Base-by-base conservation (phyloP, 257 asterid species). In the Rehmannia glutinosa region DNA sequence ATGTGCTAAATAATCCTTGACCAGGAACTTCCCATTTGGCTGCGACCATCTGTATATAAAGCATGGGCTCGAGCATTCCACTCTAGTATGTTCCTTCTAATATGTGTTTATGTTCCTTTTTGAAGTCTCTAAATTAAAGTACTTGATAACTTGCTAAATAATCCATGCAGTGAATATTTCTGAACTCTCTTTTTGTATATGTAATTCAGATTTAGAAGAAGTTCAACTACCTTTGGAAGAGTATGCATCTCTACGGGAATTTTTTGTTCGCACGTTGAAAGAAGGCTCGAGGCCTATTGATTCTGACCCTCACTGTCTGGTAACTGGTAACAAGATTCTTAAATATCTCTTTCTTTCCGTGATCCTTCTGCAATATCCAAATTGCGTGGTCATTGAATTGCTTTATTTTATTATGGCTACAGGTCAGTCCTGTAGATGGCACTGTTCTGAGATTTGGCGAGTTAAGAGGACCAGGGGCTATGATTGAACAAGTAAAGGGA, bases 41-140 rank as follows among this genome's bases (percentile, higher is more conserved):
- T 93, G 73, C 88, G 99, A 30, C 94, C 96, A n/a, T 74, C 81
- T 82, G 93, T 86, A 16, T 86, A 86, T 70, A 85, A 54, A 75
- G 97, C 92, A 64, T 93, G 99, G 99, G 92, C 99, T 64, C 83
- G 96, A 32, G 99, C 99, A 73, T 93, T 93, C 66, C 96, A 90
- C 78, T 86, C 97, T 64, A 83, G 99, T 93, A 86, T 45, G 91
- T 54, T 60, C 74, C 73, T 54, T 63, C 52, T 10, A 19, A 42
- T 38, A 51, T 30, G 15, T 21, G 42, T 43, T 54, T 45, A 30
- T 45, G 63, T 36, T 66, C 57, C 51, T 66, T 66, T 50, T 45
- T 59, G 0, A 25, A 32, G 35, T 69, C 8, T 33, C 20, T 30
- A 17, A 7, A 11, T 39, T 63, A 52, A 53, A 23, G 13, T 28